phyloP scores from a whole-genome alignment of 495 filamentous ascomycete genomes.

The Hypoxylon subgilvum region DNA sequence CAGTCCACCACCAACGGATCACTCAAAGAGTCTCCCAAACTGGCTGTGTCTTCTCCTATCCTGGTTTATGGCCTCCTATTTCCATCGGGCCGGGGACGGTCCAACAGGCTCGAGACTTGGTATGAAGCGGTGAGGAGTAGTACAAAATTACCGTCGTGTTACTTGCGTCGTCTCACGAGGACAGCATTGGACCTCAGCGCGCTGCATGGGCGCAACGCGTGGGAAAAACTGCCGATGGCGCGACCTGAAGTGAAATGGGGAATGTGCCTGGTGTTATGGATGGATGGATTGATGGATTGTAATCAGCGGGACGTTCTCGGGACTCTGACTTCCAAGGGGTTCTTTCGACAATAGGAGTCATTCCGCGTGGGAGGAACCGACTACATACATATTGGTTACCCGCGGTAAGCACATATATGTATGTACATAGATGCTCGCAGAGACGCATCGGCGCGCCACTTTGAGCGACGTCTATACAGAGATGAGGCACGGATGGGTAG shows the following conservation, averaged over 20 bases:
- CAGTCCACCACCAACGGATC: no score
- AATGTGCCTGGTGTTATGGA: no score
- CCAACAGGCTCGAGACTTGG: not conserved
- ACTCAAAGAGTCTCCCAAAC: no score
- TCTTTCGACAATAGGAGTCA: no score
- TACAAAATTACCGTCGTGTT: slow-evolving; percentile 25
- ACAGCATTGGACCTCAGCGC: slow-evolving; percentile 19
- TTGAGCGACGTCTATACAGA: not conserved
- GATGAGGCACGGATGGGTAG: not conserved
- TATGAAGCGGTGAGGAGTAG: slow-evolving; percentile 30
- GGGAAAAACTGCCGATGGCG: slow-evolving; percentile 1
- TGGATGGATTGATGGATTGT: no score
- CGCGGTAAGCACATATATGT: no score
- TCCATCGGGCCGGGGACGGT: not conserved
- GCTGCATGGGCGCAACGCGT: not conserved
- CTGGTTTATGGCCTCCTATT: not conserved
- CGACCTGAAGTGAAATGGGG: slow-evolving; percentile 5
- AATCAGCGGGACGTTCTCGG: not conserved
- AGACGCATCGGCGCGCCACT: not conserved
- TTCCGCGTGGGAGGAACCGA: no score
- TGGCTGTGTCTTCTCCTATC: not conserved
- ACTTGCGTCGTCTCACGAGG: slow-evolving; percentile 12
- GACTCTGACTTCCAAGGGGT: no score
- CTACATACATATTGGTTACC: no score
- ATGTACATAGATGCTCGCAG: no score